Percentiles rank a stretch among this genome's conserved stretches.
Conservation (phyloP, 2,329 filamentous ascomycete genomes). For the Ceratocystis papillata region DNA sequence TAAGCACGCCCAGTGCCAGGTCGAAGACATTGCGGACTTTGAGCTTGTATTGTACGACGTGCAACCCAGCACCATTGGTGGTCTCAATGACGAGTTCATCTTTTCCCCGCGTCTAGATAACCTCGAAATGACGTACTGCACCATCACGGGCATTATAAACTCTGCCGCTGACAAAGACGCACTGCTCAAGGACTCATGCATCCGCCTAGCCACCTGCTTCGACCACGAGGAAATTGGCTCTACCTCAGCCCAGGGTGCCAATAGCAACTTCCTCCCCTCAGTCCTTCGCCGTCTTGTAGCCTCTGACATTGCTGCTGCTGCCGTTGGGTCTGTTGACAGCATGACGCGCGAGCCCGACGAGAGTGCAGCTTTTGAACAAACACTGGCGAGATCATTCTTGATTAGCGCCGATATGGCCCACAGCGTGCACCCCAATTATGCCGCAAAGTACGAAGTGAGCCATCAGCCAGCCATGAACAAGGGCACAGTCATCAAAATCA, state of each 20-base stretch:
- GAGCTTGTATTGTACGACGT: constrained; percentile 96
- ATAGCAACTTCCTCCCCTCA: constrained; percentile 81
- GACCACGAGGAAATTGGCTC: constrained; percentile 98
- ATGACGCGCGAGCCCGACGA: constrained; percentile 51
- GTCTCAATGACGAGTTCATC: constrained; percentile 85
- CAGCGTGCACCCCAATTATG: constrained; percentile 89
- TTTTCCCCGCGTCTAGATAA: constrained; percentile 96
- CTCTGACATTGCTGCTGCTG: constrained; percentile 43
- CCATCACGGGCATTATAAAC: constrained; percentile 70
- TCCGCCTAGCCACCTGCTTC: constrained; percentile 88
- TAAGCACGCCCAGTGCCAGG: constrained; percentile 58
- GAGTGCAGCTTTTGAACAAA: constrained; percentile 84
- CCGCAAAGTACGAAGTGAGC: constrained; percentile 77
- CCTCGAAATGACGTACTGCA: constrained; percentile 91
- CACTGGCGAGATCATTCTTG: constrained; percentile 79
- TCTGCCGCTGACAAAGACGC: constrained; percentile 55
- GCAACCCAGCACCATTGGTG: constrained; percentile 79
- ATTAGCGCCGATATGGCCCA: constrained; percentile 97
- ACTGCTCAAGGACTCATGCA: constrained; percentile 65
- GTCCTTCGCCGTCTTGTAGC: constrained; percentile 79
- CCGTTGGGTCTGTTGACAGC: constrained; percentile 47
- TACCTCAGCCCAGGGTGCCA: constrained; percentile 80
- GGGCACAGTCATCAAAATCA: constrained; percentile 94
- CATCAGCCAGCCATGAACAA: constrained; percentile 94
- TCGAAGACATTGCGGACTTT: constrained; percentile 74